A percentile compares a stretch with the other conserved stretches of the same genome.
phyloP scores from a whole-genome alignment of 768 basidiomycete species.

The Clavaria fumosa region DNA sequence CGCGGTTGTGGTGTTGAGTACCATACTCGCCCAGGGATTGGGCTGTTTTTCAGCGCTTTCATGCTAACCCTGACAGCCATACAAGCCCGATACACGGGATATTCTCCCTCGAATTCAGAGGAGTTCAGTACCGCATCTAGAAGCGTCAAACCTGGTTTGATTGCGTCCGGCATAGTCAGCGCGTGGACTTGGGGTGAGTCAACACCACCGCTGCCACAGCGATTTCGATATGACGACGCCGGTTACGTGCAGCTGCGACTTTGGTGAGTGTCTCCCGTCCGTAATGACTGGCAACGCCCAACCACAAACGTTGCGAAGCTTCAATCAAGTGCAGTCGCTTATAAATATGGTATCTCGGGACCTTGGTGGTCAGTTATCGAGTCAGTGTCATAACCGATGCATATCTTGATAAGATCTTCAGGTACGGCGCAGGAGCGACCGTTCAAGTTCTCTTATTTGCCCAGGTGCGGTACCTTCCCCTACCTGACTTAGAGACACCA shows the following conservation, averaged over 20 bases:
- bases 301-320: slow-evolving; percentile 26
- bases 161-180: slow-evolving; percentile 83
- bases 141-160: slow-evolving; percentile 80
- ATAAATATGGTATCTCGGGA: slow-evolving; percentile 71
- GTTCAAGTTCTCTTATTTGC: slow-evolving; percentile 88
- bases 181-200: slow-evolving; percentile 96
- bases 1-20: no score
- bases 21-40: slow-evolving; percentile 78
- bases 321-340: slow-evolving; percentile 73
- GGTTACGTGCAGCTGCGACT: no score
- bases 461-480: slow-evolving; percentile 26
- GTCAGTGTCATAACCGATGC: no score
- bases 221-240: no score
- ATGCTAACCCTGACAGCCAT: slow-evolving; percentile 68
- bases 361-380: no score
- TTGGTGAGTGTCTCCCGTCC: slow-evolving; percentile 25
- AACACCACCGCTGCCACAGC: no score
- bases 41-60: slow-evolving; percentile 72
- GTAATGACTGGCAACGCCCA: slow-evolving; percentile 1
- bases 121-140: slow-evolving; percentile 74
- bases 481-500: background rate
- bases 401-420: no score
- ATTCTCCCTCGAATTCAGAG: slow-evolving; percentile 65
- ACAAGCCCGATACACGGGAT: slow-evolving; percentile 72
- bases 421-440: slow-evolving; percentile 82